Base-by-base conservation (phyloP, 177 flowering plant species). In the Vitis hybrid region DNA sequence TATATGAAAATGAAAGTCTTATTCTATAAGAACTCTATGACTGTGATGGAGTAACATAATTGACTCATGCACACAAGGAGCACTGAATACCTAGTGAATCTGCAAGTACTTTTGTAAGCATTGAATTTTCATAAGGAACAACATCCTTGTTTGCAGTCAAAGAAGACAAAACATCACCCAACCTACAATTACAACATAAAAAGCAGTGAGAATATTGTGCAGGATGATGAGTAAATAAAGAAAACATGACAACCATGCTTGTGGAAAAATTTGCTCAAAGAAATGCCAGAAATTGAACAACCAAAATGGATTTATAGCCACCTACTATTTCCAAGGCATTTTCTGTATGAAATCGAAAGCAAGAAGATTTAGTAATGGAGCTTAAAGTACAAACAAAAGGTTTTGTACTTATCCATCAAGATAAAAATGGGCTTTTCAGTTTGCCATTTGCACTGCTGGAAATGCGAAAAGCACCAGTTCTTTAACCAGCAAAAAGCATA, bases 121-220 rank as follows among this genome's bases (percentile, higher is more conserved):
- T 72, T 55, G 99, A 96, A 74, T 93, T 87, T 71, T 83, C 94
- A 74, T 88, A 89, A 19, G 99, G 97, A 78, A 93, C 73, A 67
- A 75, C 59, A 60, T 92, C 97, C 79, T 91, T 93, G 77, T 83
- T 88, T 40, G 98, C 87, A 48, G 91, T 89, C 82, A 96, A 77
- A 71, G 97, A 84, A 57, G 87, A 85, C 70, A 96, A 78, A 73
- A 92, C 98, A 86, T 93, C 99, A 58, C 98, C 98, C 81, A 95
- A 81, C 78, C 99, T 95, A 72, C 83, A 82, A 11, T 59, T 56
- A 51, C 52, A 63, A 69, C 8, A 59, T 15, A 27, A 56, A 69
- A n/a, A 11, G 7, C 10, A 64, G 35, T 69, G 51, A 64, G 67
- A 64, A 60, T 21, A 66, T 3, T 6, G 50, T 18, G 49, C 4